Evolutionary conservation across 208 protist species (phyloP), one percentile per base, ranked within the genome.

Genomic region (Sergeia podlipaevii): DNA sequence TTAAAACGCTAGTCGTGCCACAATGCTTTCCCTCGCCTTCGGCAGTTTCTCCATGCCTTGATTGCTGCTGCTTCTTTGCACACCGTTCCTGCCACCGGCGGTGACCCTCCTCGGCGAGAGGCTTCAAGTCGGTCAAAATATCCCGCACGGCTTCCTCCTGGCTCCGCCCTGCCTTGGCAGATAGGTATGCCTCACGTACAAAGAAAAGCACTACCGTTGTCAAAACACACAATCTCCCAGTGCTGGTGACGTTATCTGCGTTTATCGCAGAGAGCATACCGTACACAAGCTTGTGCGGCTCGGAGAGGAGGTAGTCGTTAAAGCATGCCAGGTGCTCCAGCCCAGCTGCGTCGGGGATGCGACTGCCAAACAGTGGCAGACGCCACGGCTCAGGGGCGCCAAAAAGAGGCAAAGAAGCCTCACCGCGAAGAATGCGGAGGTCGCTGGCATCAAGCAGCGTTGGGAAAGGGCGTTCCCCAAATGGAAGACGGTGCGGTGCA

Each of bases 281-380:
- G 66, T 82, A 93, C 37, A 90, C 50, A 13, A 93, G 70, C 45
- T 79, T 72, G 53, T 88, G 77, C 21, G 85, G 80, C 56, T 84
- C 81, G 20, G 38, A 48, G 2, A 93, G 65, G 8, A 93, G 43
- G 13, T 52, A 38, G 10, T 54, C 56, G 15, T 63, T 28, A n/a
- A 93, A 58, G 7, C 61, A 66, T 0, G 47, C 46, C 26, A 93
- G 43, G 21, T 66, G 28, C 13, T 18, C n/a, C 50, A 85, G 47
- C 48, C 20, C 58, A 7, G 11, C 65, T n/a, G 50, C 34, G 1
- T 72, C 66, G 2, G 4, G 23, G 18, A 27, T 49, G 3, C 15
- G 7, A 17, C 44, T 28, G 11, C 50, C 59, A 54, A 75, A 77
- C 5, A 74, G 45, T 27, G 76, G 70, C 17, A 72, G 27, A 2